Percentiles rank a stretch among this genome's conserved stretches.
Conservation (phyloP, 140 eudicot genomes). For the Bidens hawaiensis region DNA sequence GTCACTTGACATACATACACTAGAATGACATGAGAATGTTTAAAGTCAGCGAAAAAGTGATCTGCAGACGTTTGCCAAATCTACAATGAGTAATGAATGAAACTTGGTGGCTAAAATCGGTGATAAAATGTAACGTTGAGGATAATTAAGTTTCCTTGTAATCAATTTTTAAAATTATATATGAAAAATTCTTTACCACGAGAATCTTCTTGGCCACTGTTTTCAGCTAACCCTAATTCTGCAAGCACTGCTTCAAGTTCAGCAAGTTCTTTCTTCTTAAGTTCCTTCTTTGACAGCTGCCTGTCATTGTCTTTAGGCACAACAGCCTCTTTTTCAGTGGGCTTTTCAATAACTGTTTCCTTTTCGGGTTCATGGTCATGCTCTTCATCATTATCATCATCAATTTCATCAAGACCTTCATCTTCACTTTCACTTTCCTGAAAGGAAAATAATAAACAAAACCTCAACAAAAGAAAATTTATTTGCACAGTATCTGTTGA, state of each 20-base stretch:
- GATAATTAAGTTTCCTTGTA: background rate
- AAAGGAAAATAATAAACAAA: background rate
- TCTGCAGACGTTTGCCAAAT: background rate
- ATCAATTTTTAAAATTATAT: background rate
- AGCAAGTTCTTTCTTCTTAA: slow-evolving; percentile 84
- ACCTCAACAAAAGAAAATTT: background rate
- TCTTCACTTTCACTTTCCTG: slow-evolving; percentile 96
- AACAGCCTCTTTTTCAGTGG: slow-evolving; percentile 35
- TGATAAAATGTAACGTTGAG: background rate
- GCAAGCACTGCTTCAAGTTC: slow-evolving; percentile 92
- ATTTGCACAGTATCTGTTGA: background rate
- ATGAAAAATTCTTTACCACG: slow-evolving; percentile 24
- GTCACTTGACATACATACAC: too few relatives aligned
- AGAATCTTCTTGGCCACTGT: slow-evolving; percentile 37
- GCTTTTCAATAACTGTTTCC: slow-evolving; percentile 42
- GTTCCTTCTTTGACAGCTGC: slow-evolving; percentile 88
- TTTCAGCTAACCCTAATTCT: slow-evolving; percentile 54
- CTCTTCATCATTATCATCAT: slow-evolving; percentile 78
- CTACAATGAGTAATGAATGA: background rate
- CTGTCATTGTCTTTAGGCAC: slow-evolving; percentile 77
- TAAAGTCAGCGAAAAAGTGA: background rate
- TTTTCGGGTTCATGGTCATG: slow-evolving; percentile 71
- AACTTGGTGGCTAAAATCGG: background rate
- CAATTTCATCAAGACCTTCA: slow-evolving; percentile 50
- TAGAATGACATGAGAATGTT: too few relatives aligned